Base-by-base conservation (phyloP, 805 yeast genomes). In the Cyberlindnera maritima region DNA sequence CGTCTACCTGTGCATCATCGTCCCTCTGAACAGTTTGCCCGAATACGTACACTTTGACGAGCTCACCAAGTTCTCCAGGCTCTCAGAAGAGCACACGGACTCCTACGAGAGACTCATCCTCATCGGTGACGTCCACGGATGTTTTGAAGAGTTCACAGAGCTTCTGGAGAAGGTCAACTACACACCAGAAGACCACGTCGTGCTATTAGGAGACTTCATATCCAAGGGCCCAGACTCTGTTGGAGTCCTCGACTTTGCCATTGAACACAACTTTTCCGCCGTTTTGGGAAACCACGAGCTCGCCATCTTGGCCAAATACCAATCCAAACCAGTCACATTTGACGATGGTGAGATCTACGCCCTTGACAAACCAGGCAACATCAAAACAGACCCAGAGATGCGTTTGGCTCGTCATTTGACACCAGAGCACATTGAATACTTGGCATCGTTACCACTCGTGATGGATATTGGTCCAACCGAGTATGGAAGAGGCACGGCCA, bases 81-180 rank as follows among this genome's bases (percentile, higher is more conserved):
- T 33, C 2, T 19, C 23, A 15, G 44, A 29, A 17, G 41, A 41
- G 18, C 41, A 37, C 14, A 18, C 25, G 9, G 33, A 19, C 4
- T 17, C 17, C 2, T 42, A 43, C 23, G 48, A 41, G 13, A 70
- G 96, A 49, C 59, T 86, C 14, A 72, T 92, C 4, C 60, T 89
- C 39, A 72, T 91, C 21, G 97, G 98, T 4, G 98, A 91, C 63
- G 79, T 91, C 19, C 98, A 91, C 66, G 97, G 97, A 2, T 81
- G 83, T 55, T 79, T 72, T 56, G 66, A 71, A 8, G 80, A 79
- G 57, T 67, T 90, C 46, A 61, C 62, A 47, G 65, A 71, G 41
- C 68, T 92, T 35, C 66, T 91, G 46, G 57, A 70, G 9, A 75
- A 79, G 57, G 56, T 79, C 18, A 64, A 72, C 12, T 79, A 72